Evolutionary conservation across 805 yeast genomes (phyloP), one percentile per base, ranked within the genome.

Genomic region (Wickerhamiella sergipiensis): DNA sequence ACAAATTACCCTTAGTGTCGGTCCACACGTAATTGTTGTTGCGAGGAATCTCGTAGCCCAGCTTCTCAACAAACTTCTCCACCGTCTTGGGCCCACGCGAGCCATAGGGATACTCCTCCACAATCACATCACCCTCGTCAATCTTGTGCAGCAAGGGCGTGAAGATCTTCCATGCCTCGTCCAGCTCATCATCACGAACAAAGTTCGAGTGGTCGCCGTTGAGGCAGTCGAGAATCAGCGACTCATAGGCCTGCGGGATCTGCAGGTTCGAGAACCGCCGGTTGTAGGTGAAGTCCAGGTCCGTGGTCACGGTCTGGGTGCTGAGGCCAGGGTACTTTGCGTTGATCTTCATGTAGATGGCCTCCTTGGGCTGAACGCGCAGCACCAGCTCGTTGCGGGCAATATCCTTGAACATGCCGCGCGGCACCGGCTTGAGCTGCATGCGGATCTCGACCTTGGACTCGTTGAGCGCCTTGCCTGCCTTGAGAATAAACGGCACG

Each of bases 171-270:
- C 98, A 92, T 54, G 94, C 83, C 53, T 83, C 80, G 51, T 89
- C 97, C 64, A 92, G 77, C 72, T 92, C 98, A 66, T 92, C 98
- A 65, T 90, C 97, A 71, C 98, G 83, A 33, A 92, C 97, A 66
- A 92, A 92, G 72, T 90, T 90, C 49, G 97, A 85, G 71, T 92
- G 98, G 69, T 89, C 95, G 52, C 94, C 97, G 59, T 79, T 76
- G 64, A 83, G 69, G 56, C 90, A 85, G 68, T 92, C 97, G 68
- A 94, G 80, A 61, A 92, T 86, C 60, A 92, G 78, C 1, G 96
- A 84, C 73, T 92, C 98, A 68, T 92, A 92, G 43, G 97, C 97
- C 73, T 90, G 96, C 45, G 98, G 97, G 62, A 92, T 89, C 82
- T 92, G 84, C 71, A 86, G 83, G 64, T 86, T 83, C 56, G 84